Evolutionary conservation across 179 eudicot genomes (phyloP), one percentile per base, ranked within the genome.

Genomic region (Silene noctiflora): DNA sequence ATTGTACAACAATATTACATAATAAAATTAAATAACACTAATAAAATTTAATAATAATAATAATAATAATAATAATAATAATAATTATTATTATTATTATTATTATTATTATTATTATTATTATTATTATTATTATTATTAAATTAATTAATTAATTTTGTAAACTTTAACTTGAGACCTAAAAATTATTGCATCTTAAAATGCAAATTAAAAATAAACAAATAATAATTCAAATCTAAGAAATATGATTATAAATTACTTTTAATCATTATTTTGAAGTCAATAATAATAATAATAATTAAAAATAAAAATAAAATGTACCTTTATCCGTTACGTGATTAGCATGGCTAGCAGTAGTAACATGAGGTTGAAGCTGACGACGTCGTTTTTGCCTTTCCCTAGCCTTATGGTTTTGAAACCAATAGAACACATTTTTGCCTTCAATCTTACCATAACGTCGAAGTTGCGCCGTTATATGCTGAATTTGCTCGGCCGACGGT

Each of bases 321-420:
- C 73, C 73, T 69, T 71, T 25, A 56, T 68, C 21, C 20, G 1
- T 35, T 6, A 20, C 16, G 51, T 33, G 48, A 67, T 27, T 68
- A 68, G 72, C 27, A 21, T 29, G 69, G 9, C 21, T 73, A 22
- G 62, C 62, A 16, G 75, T n/a, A 6, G 79, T 33, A 16, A 83
- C 9, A 25, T 29, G 71, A 16, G 74, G 72, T 76, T 86, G 87
- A 48, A 75, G 85, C 69, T 84, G 89, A 67, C 97, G 95, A 61
- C 95, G 94, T 0, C 95, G 88, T 77, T 89, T 92, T 46, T 90
- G 96, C 3, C 96, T 77, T 72, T 91, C 96, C 46, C 93, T 21
- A 25, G 96, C 96, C 89, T 91, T 91, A 21, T 88, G 91, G 60
- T 88, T 88, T 74, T 88, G 91, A 46, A 88, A 88, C 91, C 91